A percentile compares a stretch with the other conserved stretches of the same genome.
Conservation (phyloP, 2,329 filamentous ascomycete genomes). For the Diaporthe sp. region DNA sequence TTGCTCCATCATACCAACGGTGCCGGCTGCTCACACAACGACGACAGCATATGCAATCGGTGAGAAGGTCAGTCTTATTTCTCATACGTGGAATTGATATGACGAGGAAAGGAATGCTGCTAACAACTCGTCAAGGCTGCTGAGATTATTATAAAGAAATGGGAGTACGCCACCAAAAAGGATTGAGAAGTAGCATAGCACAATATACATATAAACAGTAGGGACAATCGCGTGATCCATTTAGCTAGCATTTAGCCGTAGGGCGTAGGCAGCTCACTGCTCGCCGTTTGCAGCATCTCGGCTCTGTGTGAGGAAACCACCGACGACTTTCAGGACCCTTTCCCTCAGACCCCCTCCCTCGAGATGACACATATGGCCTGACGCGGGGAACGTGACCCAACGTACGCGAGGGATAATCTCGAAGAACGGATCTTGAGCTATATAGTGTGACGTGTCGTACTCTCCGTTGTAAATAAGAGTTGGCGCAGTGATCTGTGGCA, state of each 20-base stretch:
- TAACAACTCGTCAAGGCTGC: neutral
- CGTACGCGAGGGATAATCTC: slow-evolving; percentile 7
- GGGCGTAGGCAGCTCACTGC: no score
- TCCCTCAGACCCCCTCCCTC: neutral
- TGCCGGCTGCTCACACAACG: slow-evolving; percentile 19
- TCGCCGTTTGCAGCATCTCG: no score
- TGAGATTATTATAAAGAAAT: slow-evolving; percentile 7
- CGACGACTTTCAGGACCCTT: slow-evolving; percentile 4
- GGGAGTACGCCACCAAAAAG: neutral
- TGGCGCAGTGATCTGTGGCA: slow-evolving; percentile 43
- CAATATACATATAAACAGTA: neutral
- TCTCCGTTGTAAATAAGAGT: slow-evolving; percentile 47
- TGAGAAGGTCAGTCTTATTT: neutral
- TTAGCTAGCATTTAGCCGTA: no score
- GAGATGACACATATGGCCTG: slow-evolving; percentile 22
- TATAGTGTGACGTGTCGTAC: slow-evolving; percentile 46
- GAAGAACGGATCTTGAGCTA: slow-evolving; percentile 31
- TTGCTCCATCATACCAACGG: slow-evolving; percentile 6
- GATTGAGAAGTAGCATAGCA: neutral
- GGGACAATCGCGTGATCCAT: no score
- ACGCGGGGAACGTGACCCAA: neutral
- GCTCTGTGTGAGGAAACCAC: slow-evolving; percentile 2
- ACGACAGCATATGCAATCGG: slow-evolving; percentile 21
- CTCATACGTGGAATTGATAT: neutral
- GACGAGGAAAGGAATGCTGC: neutral